Conservation (phyloP, 2,329 filamentous ascomycete species). For the Fusarium poae region DNA sequence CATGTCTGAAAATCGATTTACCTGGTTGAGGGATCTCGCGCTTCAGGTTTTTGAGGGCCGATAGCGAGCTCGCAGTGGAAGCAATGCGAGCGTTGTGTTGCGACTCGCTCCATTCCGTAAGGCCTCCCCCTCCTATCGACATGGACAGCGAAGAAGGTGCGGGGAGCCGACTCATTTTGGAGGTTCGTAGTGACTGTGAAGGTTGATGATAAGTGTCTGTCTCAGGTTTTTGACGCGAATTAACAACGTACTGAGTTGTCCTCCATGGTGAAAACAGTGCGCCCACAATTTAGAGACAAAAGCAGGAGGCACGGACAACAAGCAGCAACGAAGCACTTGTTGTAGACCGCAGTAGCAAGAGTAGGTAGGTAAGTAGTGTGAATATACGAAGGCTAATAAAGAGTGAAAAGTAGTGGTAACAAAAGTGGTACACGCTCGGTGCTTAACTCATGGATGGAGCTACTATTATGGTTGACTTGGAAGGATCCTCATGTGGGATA, state of each 20-base stretch:
- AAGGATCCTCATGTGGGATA: constrained; percentile 42
- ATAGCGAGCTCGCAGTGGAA: constrained; percentile 57
- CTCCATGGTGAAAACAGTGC: constrained; percentile 51
- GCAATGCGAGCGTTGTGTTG: constrained; percentile 69
- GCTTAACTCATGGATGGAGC: constrained; percentile 37
- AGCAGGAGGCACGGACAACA: constrained; percentile 48
- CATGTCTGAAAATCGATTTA: constrained; percentile 39
- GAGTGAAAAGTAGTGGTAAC: constrained; percentile 9
- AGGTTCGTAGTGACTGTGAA: constrained; percentile 48
- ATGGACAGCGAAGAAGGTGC: constrained; percentile 46
- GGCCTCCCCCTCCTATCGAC: constrained; percentile 53
- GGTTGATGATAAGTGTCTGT: constrained; percentile 16
- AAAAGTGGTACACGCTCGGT: constrained; percentile 23
- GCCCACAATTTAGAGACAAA: constrained; percentile 42
- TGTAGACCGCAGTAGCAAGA: constrained; percentile 39
- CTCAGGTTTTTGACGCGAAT: not conserved
- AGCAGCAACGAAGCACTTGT: constrained; percentile 55
- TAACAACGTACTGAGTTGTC: constrained; percentile 50
- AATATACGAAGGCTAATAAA: constrained; percentile 22
- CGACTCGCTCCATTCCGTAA: constrained; percentile 71
- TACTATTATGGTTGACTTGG: constrained; percentile 47
- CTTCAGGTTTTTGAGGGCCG: constrained; percentile 62
- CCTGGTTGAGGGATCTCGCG: constrained; percentile 63
- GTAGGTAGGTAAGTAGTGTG: constrained; percentile 38
- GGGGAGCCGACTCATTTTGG: constrained; percentile 52